phyloP scores from a whole-genome alignment of 1,139 yeast species.

The Pichia sp. region DNA sequence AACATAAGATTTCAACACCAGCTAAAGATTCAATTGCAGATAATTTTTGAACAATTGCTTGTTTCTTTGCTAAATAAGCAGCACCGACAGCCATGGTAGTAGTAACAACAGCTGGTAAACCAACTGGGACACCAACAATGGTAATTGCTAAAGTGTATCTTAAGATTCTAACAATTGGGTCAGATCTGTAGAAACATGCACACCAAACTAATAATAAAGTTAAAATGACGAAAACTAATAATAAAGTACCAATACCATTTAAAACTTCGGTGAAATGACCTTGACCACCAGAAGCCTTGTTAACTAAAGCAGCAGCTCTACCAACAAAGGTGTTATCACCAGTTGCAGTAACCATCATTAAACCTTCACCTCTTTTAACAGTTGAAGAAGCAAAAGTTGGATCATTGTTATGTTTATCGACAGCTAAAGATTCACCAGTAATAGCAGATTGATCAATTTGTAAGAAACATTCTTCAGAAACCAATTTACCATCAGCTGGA shows the following conservation, averaged over 20 bases:
- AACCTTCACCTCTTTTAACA: conserved; percentile 95
- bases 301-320: conserved; percentile 89
- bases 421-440: conserved; percentile 97
- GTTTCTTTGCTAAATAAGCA: conserved; percentile 96
- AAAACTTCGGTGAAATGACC: conserved; percentile 98
- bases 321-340: conserved; percentile 94
- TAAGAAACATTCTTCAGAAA: conserved; percentile 80
- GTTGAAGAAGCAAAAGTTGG: conserved; percentile 89
- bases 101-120: conserved; percentile 99
- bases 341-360: conserved; percentile 91
- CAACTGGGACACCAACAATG: conserved; percentile 99
- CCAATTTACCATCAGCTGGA: conserved; percentile 93
- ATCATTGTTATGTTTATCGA: conserved; percentile 87
- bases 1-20: conserved; percentile 98
- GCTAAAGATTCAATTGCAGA: conserved; percentile 92
- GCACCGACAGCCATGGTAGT: conserved; percentile 99
- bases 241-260: conserved; percentile 94
- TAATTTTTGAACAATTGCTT: conserved; percentile 96
- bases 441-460: conserved; percentile 97
- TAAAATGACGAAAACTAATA: conserved; percentile 80
- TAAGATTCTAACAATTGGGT: conserved; percentile 80
- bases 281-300: conserved; percentile 87
- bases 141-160: conserved; percentile 95
- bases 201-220: conserved; percentile 89
- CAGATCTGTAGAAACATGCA: conserved; percentile 93